Evolutionary conservation across 805 yeast genomes (phyloP), one percentile per base, ranked within the genome.

Genomic region (Danielozyma ontarioensis): DNA sequence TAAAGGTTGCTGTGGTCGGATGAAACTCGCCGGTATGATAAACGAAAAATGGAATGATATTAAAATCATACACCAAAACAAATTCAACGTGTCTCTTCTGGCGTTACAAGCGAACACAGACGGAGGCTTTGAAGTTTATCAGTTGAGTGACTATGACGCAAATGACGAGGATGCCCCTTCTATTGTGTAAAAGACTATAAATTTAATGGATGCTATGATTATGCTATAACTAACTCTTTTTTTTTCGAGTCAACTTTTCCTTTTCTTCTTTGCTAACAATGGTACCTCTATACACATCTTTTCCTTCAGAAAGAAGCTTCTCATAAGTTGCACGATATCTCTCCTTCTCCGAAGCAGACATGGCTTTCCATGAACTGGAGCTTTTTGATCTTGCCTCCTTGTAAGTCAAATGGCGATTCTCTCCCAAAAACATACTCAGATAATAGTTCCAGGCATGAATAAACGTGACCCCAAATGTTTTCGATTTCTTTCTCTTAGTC

Each of bases 361-460:
- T 32, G 13, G 23, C 33, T 11, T 50, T 48, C 69, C 69, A 62
- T 7, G 23, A 15, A 11, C 24, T 22, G 12, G 46, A 49, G 15
- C 47, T 42, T 13, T 27, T 21, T 24, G 34, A 30, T 8, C 44
- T 35, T 3, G 51, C 46, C 14, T 44, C 47, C 13, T 36, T 37
- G 14, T 33, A 31, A 23, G 31, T 44, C 18, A 45, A 17, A n/a
- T n/a, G n/a, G n/a, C n/a, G n/a, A n/a, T n/a, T n/a, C n/a, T n/a
- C n/a, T n/a, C n/a, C n/a, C n/a, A n/a, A n/a, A n/a, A n/a, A n/a
- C n/a, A n/a, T n/a, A 19, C 50, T 37, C 39, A 48, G 36, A 39
- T 39, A 62, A 35, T 58, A 62, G 46, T 62, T 62, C 64, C 66
- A 62, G 1, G 67, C 66, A 34, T 62, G 55, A 16, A 53, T 53